These are phyloP conservation scores for Tetrapyrgos nigripes DNA, from an alignment of 1,284 basidiomycete genomes.

Conservation along the genomic window DNA sequence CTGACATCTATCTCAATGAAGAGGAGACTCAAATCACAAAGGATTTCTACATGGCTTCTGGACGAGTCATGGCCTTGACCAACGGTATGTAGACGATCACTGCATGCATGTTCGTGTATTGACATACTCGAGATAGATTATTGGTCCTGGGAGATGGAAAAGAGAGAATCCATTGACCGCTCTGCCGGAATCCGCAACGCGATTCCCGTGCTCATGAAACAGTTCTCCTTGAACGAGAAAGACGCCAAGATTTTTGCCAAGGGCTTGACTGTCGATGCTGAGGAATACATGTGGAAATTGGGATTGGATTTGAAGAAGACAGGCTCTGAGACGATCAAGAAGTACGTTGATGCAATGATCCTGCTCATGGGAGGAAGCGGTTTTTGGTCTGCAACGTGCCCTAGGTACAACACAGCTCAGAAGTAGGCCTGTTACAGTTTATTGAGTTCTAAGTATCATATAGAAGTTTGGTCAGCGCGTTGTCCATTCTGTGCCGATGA, in stretches of 20 bases:
- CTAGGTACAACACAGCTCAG: constrained; percentile 4
- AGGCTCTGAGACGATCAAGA: constrained; percentile 1
- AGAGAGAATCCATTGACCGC: constrained; percentile 3
- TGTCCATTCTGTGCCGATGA: too few relatives aligned
- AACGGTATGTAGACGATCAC: constrained; percentile 1
- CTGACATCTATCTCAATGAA: constrained; percentile 1
- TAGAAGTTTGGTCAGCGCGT: too few relatives aligned
- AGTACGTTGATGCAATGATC: constrained; percentile 8
- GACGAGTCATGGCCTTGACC: constrained; percentile 6
- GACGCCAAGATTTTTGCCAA: constrained; percentile 5
- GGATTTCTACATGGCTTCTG: constrained; percentile 1
- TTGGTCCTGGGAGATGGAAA: constrained; percentile 7
- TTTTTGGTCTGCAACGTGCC: constrained; percentile 2
- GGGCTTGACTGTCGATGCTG: constrained; percentile 1
- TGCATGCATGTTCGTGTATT: background rate
- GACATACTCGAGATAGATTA: constrained; percentile 1
- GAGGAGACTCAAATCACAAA: constrained; percentile 5
- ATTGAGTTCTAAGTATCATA: too few relatives aligned
- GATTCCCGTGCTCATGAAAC: constrained; percentile 10
- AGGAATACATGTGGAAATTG: background rate
- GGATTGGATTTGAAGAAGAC: constrained; percentile 1
- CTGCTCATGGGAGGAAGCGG: constrained; percentile 1
- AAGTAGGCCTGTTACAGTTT: background rate
- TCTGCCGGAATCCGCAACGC: background rate
- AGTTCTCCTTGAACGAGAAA: constrained; percentile 6